Evolutionary conservation across 495 filamentous ascomycete species (phyloP).

Genomic region (Xylaria telfairii): DNA sequence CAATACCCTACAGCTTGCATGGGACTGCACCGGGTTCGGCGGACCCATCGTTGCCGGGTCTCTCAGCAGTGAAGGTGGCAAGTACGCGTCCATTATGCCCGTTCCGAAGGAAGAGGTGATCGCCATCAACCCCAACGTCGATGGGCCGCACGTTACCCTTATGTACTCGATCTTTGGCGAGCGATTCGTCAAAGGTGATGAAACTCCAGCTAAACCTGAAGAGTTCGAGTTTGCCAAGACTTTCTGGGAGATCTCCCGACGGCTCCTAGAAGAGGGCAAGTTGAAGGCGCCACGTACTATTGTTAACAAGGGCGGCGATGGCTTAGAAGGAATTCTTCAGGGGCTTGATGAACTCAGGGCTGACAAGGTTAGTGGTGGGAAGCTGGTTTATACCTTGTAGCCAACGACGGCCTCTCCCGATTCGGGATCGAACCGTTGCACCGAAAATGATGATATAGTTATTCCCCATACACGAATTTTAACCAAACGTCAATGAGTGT

Average conservation of each 20-base stretch:
- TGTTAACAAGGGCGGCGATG: conserved; percentile 40
- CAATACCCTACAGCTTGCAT: conserved; percentile 25
- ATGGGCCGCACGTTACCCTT: conserved; percentile 27
- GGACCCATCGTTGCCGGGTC: conserved; percentile 33
- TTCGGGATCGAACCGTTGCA: too few relatives aligned
- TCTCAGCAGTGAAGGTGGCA: conserved; percentile 26
- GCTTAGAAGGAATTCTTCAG: conserved; percentile 43
- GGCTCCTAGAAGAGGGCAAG: conserved; percentile 36
- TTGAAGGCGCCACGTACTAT: conserved; percentile 35
- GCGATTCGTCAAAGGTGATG: conserved; percentile 20
- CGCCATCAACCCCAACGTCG: conserved; percentile 37
- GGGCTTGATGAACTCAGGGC: conserved; percentile 42
- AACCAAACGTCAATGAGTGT: too few relatives aligned
- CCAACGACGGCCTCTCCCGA: too few relatives aligned
- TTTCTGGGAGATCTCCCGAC: conserved; percentile 33
- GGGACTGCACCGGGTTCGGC: conserved; percentile 41
- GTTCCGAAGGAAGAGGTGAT: conserved; percentile 26
- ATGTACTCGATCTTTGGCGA: conserved; percentile 39
- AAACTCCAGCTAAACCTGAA: conserved; percentile 22
- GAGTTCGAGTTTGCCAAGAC: conserved; percentile 33
- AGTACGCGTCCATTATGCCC: conserved; percentile 34
- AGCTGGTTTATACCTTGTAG: conserved; percentile 44
- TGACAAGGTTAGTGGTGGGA: conserved; percentile 40
- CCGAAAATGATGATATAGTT: too few relatives aligned
- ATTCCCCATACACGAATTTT: too few relatives aligned